Percentiles rank a stretch among this genome's conserved stretches.
phyloP scores from a whole-genome alignment of 495 filamentous ascomycete genomes.

The Pyrenopolyporus hunteri region DNA sequence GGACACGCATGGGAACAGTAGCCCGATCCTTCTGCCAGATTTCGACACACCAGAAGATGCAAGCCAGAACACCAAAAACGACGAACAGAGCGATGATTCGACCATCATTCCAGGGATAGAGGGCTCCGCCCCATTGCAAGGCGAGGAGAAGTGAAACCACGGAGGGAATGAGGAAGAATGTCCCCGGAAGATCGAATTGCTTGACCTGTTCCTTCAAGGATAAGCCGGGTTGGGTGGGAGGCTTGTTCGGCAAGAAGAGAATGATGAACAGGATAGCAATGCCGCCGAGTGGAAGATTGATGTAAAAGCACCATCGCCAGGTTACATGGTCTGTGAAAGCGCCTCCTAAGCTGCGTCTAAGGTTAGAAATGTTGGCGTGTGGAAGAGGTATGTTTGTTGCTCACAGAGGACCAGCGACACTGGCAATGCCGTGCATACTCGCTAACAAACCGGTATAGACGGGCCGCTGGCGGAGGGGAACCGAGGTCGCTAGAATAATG shows the following conservation, averaged over 20 bases:
- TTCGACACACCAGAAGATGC: constrained; percentile 22
- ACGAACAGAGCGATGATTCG: constrained; percentile 75
- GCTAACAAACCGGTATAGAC: constrained; percentile 15
- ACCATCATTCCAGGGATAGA: constrained; percentile 68
- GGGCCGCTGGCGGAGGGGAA: constrained; percentile 44
- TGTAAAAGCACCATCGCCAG: constrained; percentile 64
- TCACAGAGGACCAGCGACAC: constrained; percentile 29
- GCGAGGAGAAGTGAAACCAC: constrained; percentile 71
- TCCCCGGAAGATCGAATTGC: constrained; percentile 42
- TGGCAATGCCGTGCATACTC: constrained; percentile 9
- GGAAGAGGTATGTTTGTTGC: background rate
- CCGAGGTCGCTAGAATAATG: constrained; percentile 51
- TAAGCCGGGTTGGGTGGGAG: constrained; percentile 27
- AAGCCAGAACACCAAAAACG: constrained; percentile 68
- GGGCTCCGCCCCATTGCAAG: constrained; percentile 83
- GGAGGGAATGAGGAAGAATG: constrained; percentile 50
- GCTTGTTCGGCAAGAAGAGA: constrained; percentile 52
- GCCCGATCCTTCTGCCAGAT: constrained; percentile 18
- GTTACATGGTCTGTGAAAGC: constrained; percentile 66
- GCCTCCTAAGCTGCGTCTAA: constrained; percentile 56
- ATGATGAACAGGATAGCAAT: constrained; percentile 57
- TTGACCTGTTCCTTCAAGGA: constrained; percentile 47
- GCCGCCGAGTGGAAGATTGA: constrained; percentile 68
- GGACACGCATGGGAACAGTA: constrained; percentile 14
- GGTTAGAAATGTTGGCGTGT: constrained; percentile 5